phyloP scores from a whole-genome alignment of 2,329 filamentous ascomycete species.

The Penicillium sp. region DNA sequence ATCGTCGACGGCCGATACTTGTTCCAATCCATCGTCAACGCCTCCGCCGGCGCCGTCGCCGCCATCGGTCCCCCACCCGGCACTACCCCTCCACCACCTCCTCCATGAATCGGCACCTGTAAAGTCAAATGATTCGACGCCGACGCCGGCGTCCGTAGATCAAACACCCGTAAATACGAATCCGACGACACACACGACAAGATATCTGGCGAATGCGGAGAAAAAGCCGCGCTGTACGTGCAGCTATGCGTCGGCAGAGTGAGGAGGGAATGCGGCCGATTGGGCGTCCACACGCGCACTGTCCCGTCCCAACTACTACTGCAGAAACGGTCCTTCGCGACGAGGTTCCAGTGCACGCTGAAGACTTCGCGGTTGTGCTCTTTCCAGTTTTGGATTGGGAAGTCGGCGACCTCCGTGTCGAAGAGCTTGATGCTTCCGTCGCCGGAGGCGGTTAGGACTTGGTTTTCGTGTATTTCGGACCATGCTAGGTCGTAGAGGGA shows the following conservation, averaged over 20 bases:
- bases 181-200: conserved; percentile 83
- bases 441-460: conserved; percentile 77
- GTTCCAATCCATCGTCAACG: conserved; percentile 96
- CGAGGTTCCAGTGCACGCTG: conserved; percentile 81
- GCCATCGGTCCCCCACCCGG: no score
- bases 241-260: conserved; percentile 88
- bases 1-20: conserved; percentile 83
- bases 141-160: conserved; percentile 75
- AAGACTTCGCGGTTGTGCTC: conserved; percentile 93
- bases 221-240: conserved; percentile 84
- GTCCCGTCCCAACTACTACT: conserved; percentile 94
- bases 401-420: conserved; percentile 74
- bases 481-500: conserved; percentile 89
- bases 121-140: conserved; percentile 75
- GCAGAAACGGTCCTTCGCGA: conserved; percentile 81
- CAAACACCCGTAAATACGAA: conserved; percentile 80
- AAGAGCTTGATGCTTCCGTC: conserved; percentile 94
- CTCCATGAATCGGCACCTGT: no score
- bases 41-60: conserved; percentile 58
- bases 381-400: conserved; percentile 82
- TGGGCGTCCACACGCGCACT: conserved; percentile 89
- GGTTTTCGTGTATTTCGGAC: conserved; percentile 94
- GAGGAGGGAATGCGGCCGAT: conserved; percentile 61
- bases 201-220: conserved; percentile 74
- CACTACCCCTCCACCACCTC: no score